Evolutionary conservation across 352 stramenopile species (phyloP).

Genomic region (Pythium aristosporum): DNA sequence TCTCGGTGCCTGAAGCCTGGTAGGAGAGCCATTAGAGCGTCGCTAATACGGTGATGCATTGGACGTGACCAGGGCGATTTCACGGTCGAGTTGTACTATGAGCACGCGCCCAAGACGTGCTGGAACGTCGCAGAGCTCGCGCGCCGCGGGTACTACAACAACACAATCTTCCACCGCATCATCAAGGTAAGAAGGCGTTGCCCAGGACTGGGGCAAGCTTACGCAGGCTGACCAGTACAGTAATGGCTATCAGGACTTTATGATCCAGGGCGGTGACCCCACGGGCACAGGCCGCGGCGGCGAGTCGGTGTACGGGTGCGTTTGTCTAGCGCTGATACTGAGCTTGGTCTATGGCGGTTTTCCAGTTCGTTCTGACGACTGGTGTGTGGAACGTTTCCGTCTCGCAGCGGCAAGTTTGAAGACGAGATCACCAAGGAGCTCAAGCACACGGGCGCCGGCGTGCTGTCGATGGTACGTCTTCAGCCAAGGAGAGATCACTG

Average conservation of each 20-base stretch:
- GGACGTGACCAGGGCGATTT: constrained; percentile 69
- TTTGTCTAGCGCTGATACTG: neutral
- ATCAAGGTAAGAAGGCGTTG: constrained; percentile 65
- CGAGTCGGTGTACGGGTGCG: constrained; percentile 90
- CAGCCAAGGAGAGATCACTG: neutral
- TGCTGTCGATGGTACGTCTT: constrained; percentile 83
- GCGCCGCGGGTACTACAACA: constrained; percentile 94
- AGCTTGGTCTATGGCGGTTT: too few relatives aligned
- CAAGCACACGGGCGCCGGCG: constrained; percentile 92
- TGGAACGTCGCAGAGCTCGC: constrained; percentile 93
- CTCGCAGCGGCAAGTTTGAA: constrained; percentile 87
- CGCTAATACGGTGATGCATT: neutral
- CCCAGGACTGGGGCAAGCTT: too few relatives aligned
- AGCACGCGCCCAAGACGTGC: constrained; percentile 92
- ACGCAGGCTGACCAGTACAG: too few relatives aligned
- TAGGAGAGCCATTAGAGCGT: neutral
- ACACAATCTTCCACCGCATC: constrained; percentile 95
- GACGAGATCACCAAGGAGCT: constrained; percentile 92
- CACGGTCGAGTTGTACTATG: constrained; percentile 92
- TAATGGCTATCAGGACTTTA: constrained; percentile 78
- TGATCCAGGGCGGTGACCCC: constrained; percentile 95
- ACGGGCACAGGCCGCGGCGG: constrained; percentile 92
- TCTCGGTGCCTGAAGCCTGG: neutral
- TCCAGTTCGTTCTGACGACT: neutral
- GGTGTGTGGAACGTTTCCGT: neutral